A percentile compares a stretch with the other conserved stretches of the same genome.
phyloP scores from a whole-genome alignment of 2,329 filamentous ascomycete genomes.

The Xylaria sp. region DNA sequence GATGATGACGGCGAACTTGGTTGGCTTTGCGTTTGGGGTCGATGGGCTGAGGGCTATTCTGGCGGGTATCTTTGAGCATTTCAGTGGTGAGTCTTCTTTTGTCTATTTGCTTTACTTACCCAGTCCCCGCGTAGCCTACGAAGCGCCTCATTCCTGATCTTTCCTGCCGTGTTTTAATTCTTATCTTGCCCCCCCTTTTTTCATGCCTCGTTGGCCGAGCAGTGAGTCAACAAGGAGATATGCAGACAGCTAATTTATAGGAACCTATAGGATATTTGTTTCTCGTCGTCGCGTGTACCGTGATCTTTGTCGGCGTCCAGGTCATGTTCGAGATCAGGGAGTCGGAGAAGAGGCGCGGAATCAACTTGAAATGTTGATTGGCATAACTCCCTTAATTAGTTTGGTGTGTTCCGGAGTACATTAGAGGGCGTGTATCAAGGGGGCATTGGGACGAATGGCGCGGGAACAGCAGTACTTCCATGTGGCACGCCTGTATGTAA shows the following conservation, averaged over 20 bases:
- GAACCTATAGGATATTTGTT: slow-evolving; percentile 68
- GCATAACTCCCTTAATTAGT: too few relatives aligned
- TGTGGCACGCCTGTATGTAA: too few relatives aligned
- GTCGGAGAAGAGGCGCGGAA: slow-evolving; percentile 79
- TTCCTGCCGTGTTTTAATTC: neutral
- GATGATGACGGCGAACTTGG: slow-evolving; percentile 95
- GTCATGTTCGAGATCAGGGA: slow-evolving; percentile 97
- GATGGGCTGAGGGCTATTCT: slow-evolving; percentile 84
- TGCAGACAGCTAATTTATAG: neutral
- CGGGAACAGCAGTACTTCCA: too few relatives aligned
- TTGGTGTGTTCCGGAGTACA: too few relatives aligned
- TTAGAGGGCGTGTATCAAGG: too few relatives aligned
- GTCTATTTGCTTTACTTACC: neutral
- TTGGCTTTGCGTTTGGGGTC: slow-evolving; percentile 90
- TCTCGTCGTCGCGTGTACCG: slow-evolving; percentile 70
- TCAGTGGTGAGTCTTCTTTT: slow-evolving; percentile 59
- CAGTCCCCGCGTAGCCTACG: too few relatives aligned
- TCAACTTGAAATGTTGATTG: slow-evolving; percentile 77
- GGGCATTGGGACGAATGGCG: too few relatives aligned
- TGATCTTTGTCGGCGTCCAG: slow-evolving; percentile 84
- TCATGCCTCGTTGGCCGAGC: too few relatives aligned
- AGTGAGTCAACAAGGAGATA: neutral
- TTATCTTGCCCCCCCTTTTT: neutral
- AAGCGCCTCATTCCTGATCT: too few relatives aligned
- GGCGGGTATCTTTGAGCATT: slow-evolving; percentile 75